A percentile compares a stretch with the other conserved stretches of the same genome.
These are phyloP conservation scores for Metarhizium guizhouense DNA, from an alignment of 2,329 filamentous ascomycete genomes.

Conservation along the genomic window DNA sequence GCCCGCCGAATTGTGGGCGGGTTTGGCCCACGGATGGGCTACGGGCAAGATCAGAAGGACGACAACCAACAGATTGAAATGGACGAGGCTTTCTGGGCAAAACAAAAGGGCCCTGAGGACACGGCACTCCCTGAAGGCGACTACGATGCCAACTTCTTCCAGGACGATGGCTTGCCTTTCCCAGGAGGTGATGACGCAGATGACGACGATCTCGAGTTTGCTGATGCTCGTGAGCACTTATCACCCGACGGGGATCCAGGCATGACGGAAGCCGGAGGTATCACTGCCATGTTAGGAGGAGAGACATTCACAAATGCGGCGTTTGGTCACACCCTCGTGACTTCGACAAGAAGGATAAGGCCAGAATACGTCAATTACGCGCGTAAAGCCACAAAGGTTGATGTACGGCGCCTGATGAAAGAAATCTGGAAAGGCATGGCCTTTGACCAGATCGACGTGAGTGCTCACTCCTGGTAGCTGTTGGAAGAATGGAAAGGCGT, in stretches of 20 bases:
- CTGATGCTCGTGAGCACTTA: slow-evolving; percentile 72
- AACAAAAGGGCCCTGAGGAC: slow-evolving; percentile 56
- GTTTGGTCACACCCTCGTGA: slow-evolving; percentile 61
- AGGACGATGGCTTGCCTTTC: slow-evolving; percentile 71
- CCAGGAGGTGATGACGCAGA: slow-evolving; percentile 50
- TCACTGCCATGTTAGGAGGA: slow-evolving; percentile 40
- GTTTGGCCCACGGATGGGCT: slow-evolving; percentile 35
- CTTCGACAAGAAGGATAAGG: slow-evolving; percentile 51
- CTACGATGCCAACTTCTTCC: slow-evolving; percentile 97
- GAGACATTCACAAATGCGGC: slow-evolving; percentile 40
- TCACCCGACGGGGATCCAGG: slow-evolving; percentile 51
- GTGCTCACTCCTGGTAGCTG: slow-evolving; percentile 12
- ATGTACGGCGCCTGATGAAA: slow-evolving; percentile 59
- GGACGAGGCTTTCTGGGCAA: slow-evolving; percentile 94
- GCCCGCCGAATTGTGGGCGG: slow-evolving; percentile 43
- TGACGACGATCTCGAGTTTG: slow-evolving; percentile 66
- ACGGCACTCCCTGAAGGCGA: slow-evolving; percentile 57
- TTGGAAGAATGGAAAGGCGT: not conserved
- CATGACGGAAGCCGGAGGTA: slow-evolving; percentile 37
- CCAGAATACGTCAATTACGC: slow-evolving; percentile 66
- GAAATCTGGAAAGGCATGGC: slow-evolving; percentile 62
- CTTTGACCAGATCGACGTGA: slow-evolving; percentile 43
- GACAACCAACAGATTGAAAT: slow-evolving; percentile 64
- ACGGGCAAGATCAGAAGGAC: slow-evolving; percentile 34
- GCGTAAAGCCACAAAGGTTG: slow-evolving; percentile 62